Base-by-base conservation (phyloP, 2,329 filamentous ascomycete species). In the Aspergillus eucalypticola region DNA sequence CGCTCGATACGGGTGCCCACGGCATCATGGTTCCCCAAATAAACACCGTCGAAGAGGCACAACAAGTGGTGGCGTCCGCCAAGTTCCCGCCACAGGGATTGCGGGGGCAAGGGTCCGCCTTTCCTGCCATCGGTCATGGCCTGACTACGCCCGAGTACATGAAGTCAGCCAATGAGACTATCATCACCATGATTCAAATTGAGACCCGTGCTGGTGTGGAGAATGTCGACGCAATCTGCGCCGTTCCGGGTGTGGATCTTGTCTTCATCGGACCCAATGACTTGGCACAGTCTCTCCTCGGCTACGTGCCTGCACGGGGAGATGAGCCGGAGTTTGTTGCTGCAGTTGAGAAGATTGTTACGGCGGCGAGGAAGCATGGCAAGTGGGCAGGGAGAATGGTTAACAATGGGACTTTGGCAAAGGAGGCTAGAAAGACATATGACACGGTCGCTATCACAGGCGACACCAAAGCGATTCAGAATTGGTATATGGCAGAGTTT, bases 381-480 rank as follows among this genome's bases (percentile, higher is more conserved):
- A 90, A 90, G 75, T 89, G 88, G 77, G 83, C 82, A 5, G 88
- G 85, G 0, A 75, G 80, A 2, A 76, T 84, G 74, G 76, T 78
- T 1, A 81, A 82, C 60, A 75, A 83, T 66, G 78, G 79, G 50
- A 67, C 68, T 2, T 61, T 67, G 53, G 75, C 76, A 4, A 82
- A 81, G 72, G 72, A 79, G 61, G 73, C 67, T 6, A 68, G 69
- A 49, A 58, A 69, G 29, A 67, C 50, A 13, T 82, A 76, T 66
- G 80, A 83, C 60, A 81, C 75, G 0, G 78, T 81, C 4, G 78
- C 80, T 5, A 77, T 83, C 15, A 81, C 75, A 2, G 75, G 75
- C 19, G 80, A 83, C 58, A 78, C 74, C 0, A 79, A 78, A 68
- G 80, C 81, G 0, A 79, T 83, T 54, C 81, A 82, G 60, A 82